Evolutionary conservation across 2,329 filamentous ascomycete species (phyloP).

Genomic region (Ophiostoma sp.): DNA sequence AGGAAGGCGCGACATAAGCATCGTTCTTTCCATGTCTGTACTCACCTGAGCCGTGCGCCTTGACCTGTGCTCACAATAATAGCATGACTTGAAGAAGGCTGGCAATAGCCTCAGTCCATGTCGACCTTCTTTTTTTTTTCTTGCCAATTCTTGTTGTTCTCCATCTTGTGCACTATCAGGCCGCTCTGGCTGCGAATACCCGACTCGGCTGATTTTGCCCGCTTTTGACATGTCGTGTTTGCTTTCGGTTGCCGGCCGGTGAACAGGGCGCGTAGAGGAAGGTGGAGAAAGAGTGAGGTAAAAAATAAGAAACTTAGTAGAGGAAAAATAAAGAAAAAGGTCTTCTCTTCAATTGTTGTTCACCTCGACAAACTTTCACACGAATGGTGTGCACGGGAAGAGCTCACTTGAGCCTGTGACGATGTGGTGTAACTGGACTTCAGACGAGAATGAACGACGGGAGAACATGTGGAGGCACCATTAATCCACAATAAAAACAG

Average conservation of each 20-base stretch:
- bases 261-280: background rate
- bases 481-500: background rate
- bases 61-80: background rate
- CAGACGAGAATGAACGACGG: background rate
- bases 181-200: slow-evolving; percentile 29
- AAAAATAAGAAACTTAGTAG: too few relatives aligned
- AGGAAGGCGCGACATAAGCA: background rate
- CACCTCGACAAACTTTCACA: background rate
- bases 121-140: background rate
- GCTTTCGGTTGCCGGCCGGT: background rate
- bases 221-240: background rate
- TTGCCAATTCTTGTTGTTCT: background rate
- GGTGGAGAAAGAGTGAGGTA: background rate
- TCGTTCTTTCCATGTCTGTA: background rate
- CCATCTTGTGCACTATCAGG: slow-evolving; percentile 23
- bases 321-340: background rate
- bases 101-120: background rate
- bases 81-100: background rate
- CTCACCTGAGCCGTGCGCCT: background rate
- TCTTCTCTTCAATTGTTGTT: background rate
- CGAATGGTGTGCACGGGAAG: background rate
- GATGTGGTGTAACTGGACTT: background rate
- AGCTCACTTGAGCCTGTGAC: background rate
- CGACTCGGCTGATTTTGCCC: slow-evolving; percentile 31
- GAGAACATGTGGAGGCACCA: background rate